phyloP scores from a whole-genome alignment of 495 filamentous ascomycete genomes.

The Evernia prunastri region DNA sequence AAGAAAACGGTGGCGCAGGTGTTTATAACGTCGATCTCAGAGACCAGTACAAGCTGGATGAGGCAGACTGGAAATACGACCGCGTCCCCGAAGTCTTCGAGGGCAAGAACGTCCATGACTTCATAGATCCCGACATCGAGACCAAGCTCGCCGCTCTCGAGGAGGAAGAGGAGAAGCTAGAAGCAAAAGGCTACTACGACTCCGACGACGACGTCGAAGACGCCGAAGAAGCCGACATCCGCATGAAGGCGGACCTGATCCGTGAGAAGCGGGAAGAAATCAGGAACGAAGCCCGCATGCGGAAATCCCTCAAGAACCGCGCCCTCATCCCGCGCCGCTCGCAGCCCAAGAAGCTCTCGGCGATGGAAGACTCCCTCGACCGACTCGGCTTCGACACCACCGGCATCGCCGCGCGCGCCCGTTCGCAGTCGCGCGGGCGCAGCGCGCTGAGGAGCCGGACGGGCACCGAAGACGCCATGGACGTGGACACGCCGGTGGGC shows the following conservation, averaged over 20 bases:
- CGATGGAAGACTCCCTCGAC: conserved; percentile 79
- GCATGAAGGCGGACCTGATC: conserved; percentile 90
- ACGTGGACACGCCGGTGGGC: conserved; percentile 59
- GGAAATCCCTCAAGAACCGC: conserved; percentile 92
- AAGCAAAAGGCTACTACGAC: conserved; percentile 78
- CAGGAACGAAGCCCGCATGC: conserved; percentile 83
- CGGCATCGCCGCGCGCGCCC: conserved; percentile 62
- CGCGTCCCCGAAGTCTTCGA: conserved; percentile 88
- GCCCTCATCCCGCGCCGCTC: conserved; percentile 78
- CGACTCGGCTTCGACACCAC: conserved; percentile 77
- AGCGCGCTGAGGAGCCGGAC: conserved; percentile 35
- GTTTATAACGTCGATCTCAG: conserved; percentile 91
- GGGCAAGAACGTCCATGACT: conserved; percentile 95
- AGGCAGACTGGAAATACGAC: conserved; percentile 91
- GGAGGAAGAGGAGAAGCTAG: conserved; percentile 86
- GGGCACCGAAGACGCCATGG: conserved; percentile 69
- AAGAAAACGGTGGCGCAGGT: conserved; percentile 87
- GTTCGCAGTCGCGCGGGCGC: conserved; percentile 66
- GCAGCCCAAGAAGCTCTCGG: conserved; percentile 66
- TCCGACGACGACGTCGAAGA: conserved; percentile 63
- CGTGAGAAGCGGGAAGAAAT: conserved; percentile 84
- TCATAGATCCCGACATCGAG: conserved; percentile 94
- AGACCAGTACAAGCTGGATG: conserved; percentile 74
- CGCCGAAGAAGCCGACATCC: conserved; percentile 75
- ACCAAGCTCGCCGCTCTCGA: conserved; percentile 82